Conservation (phyloP, 805 yeast species). For the Metschnikowia cerradonensis region DNA sequence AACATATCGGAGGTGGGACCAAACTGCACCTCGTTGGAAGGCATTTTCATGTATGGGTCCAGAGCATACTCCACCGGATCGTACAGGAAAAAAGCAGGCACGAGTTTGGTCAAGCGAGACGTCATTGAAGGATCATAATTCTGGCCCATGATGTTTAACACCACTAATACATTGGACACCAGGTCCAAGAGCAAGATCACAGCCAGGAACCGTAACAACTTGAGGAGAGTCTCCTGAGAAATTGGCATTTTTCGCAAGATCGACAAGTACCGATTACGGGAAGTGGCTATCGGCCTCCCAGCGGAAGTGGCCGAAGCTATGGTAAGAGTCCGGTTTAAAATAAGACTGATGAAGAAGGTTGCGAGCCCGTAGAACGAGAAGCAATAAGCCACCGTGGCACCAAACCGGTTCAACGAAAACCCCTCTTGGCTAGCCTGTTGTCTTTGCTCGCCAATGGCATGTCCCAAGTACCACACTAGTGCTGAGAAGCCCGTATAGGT, state of each 20-base stretch:
- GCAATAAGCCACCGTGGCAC: slow-evolving; percentile 26
- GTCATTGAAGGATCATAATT: slow-evolving; percentile 2
- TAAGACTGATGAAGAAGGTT: slow-evolving; percentile 36
- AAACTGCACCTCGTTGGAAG: slow-evolving; percentile 25
- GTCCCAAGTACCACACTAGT: slow-evolving; percentile 7
- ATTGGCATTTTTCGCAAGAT: slow-evolving; percentile 16
- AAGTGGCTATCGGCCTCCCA: slow-evolving; percentile 12
- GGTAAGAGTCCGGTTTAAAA: slow-evolving; percentile 35
- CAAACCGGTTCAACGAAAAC: slow-evolving; percentile 17
- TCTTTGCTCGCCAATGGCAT: slow-evolving; percentile 14
- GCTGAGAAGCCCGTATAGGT: not conserved
- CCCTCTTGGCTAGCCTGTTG: slow-evolving; percentile 8
- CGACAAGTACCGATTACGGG: slow-evolving; percentile 18
- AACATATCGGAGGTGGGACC: slow-evolving; percentile 52
- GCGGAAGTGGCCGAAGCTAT: slow-evolving; percentile 34
- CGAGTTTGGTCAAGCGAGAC: slow-evolving; percentile 10
- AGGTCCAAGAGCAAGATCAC: slow-evolving; percentile 24
- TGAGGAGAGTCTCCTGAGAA: slow-evolving; percentile 8
- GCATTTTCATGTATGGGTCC: slow-evolving; percentile 29
- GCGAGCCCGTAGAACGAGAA: slow-evolving; percentile 36
- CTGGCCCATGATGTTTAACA: slow-evolving; percentile 24
- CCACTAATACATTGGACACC: slow-evolving; percentile 27
- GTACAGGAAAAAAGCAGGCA: slow-evolving; percentile 9
- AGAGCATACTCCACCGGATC: slow-evolving; percentile 13
- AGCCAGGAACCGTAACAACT: slow-evolving; percentile 27